These are phyloP conservation scores for Cladosporium oxysporum DNA, from an alignment of 2,329 filamentous ascomycete genomes.

Conservation along the genomic window DNA sequence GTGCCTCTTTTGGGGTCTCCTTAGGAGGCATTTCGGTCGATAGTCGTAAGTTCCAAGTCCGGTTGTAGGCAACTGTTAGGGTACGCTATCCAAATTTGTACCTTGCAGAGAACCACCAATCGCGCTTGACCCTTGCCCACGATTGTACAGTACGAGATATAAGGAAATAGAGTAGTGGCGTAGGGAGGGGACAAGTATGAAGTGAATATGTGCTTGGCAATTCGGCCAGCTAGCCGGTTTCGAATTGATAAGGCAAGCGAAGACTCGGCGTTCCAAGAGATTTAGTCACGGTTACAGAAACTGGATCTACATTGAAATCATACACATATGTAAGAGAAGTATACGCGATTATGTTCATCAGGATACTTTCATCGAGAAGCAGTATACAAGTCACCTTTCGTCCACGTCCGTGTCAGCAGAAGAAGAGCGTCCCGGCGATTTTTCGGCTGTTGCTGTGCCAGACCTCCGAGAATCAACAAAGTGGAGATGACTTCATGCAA, in stretches of 20 bases:
- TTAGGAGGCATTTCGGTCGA: background rate
- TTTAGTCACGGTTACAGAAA: background rate
- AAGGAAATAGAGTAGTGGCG: background rate
- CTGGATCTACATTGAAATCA: background rate
- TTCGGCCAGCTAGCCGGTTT: conserved; percentile 18
- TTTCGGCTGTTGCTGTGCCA: conserved; percentile 11
- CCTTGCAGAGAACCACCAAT: background rate
- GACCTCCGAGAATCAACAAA: background rate
- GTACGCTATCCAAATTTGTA: background rate
- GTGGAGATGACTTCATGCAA: conserved; percentile 10
- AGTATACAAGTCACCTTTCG: background rate
- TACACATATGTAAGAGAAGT: background rate
- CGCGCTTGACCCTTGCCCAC: background rate
- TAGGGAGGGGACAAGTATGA: conserved; percentile 11
- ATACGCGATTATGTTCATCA: background rate
- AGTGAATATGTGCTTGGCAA: conserved; percentile 17
- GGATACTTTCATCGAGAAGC: background rate
- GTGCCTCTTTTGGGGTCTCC: background rate
- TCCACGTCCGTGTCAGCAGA: background rate
- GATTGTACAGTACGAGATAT: background rate
- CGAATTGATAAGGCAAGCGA: conserved; percentile 18
- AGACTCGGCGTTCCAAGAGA: conserved; percentile 1
- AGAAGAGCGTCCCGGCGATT: background rate
- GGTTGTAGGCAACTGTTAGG: background rate
- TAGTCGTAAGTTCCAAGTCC: background rate